Evolutionary conservation across 2,329 filamentous ascomycete species (phyloP).

Genomic region (Ustilaginoidea virens): DNA sequence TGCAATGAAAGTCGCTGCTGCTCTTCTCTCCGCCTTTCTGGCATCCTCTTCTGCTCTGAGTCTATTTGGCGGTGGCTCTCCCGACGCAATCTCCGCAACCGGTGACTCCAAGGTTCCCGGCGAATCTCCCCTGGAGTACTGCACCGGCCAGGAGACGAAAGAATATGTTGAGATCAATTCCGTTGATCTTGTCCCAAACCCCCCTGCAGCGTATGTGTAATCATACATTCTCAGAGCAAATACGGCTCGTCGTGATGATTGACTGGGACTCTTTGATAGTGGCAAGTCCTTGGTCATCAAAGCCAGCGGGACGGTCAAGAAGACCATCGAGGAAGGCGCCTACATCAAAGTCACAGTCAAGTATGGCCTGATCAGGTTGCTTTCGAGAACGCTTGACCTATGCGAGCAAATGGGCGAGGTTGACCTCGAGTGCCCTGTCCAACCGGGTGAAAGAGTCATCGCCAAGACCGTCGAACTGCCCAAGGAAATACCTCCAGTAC

Average conservation of each 20-base stretch:
- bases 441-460: slow-evolving; percentile 60
- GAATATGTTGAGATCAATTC: slow-evolving; percentile 64
- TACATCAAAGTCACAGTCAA: slow-evolving; percentile 77
- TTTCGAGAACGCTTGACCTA: slow-evolving; percentile 67
- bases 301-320: slow-evolving; percentile 58
- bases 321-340: slow-evolving; percentile 62
- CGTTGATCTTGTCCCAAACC: slow-evolving; percentile 75
- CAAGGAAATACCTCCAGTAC: slow-evolving; percentile 72
- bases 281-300: slow-evolving; percentile 64
- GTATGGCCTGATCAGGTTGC: slow-evolving; percentile 81
- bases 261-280: slow-evolving; percentile 30
- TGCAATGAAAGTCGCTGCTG: slow-evolving; percentile 23
- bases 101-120: slow-evolving; percentile 56
- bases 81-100: slow-evolving; percentile 24
- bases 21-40: slow-evolving; percentile 29
- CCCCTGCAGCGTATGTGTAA: slow-evolving; percentile 55
- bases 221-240: not conserved
- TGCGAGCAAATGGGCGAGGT: slow-evolving; percentile 85
- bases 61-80: slow-evolving; percentile 19
- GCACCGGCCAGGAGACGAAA: slow-evolving; percentile 44
- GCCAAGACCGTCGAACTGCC: slow-evolving; percentile 76
- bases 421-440: slow-evolving; percentile 74
- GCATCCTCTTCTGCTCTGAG: slow-evolving; percentile 29
- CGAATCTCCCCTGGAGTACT: slow-evolving; percentile 73
- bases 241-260: not conserved